These are phyloP conservation scores for Monilinia vaccinii-corymbosi DNA, from an alignment of 2,329 filamentous ascomycete genomes.

Conservation along the genomic window DNA sequence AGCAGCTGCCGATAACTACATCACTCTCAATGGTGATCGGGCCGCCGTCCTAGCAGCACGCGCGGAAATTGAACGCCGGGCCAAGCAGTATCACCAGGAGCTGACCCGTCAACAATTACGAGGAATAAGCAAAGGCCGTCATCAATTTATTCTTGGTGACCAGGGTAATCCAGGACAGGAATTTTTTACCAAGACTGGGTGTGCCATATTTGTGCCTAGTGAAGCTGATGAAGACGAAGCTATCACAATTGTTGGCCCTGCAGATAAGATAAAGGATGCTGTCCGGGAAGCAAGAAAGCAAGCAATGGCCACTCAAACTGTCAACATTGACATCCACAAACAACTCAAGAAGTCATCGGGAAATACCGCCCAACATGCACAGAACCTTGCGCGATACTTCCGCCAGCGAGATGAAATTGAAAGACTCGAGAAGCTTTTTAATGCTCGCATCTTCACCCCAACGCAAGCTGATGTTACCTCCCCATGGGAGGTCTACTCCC, in stretches of 20 bases:
- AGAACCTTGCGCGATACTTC: constrained; percentile 80
- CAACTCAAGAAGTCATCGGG: constrained; percentile 68
- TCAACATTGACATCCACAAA: constrained; percentile 71
- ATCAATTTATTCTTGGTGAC: constrained; percentile 91
- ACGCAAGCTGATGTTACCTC: constrained; percentile 59
- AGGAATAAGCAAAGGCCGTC: constrained; percentile 74
- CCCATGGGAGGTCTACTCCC: constrained; percentile 81
- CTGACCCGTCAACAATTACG: constrained; percentile 53
- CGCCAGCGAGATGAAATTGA: constrained; percentile 73
- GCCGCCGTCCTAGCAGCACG: constrained; percentile 70
- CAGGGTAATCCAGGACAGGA: constrained; percentile 71
- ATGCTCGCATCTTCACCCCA: constrained; percentile 81
- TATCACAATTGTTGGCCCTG: constrained; percentile 75
- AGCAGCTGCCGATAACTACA: constrained; percentile 63
- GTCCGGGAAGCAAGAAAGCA: constrained; percentile 81
- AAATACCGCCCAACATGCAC: constrained; percentile 69
- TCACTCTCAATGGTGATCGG: constrained; percentile 80
- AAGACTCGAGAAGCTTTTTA: constrained; percentile 69
- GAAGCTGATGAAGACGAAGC: constrained; percentile 64
- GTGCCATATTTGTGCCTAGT: constrained; percentile 70
- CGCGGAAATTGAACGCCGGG: constrained; percentile 70
- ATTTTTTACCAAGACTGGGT: constrained; percentile 86
- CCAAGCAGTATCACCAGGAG: constrained; percentile 64
- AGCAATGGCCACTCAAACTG: constrained; percentile 77
- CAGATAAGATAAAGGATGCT: constrained; percentile 63